Evolutionary conservation across 129 eudicot species (phyloP), one percentile per base, ranked within the genome.

Genomic region (Ambrosia artemisiifolia): DNA sequence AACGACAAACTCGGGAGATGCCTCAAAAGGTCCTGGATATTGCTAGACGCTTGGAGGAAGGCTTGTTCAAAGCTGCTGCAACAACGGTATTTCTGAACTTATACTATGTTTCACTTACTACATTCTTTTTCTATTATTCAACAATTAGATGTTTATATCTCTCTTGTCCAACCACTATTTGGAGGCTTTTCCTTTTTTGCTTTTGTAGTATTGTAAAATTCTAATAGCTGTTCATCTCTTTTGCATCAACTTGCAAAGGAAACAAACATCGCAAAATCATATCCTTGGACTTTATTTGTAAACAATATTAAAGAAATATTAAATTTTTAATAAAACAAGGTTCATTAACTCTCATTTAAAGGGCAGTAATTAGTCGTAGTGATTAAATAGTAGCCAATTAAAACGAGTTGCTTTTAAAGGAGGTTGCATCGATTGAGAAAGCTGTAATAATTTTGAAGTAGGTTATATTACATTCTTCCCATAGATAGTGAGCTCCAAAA

Each of bases 21-120:
- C 61, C 90, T 51, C 64, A 72, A 53, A 83, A 44, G 83, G 88
- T 91, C 17, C 3, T 59, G 11, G 99, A 91, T 53, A 43, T 95
- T 65, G 89, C 82, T 60, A 88, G 65, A 69, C 93, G 96, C 55
- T 81, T 95, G 76, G 99, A 95, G 69, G 97, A 90, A 62, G 89
- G 88, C 73, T 75, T 95, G 47, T 85, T 75, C 68, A 95, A 69
- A 79, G 65, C 44, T 65, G 94, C 97, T 78, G 18, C 78, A 20
- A 1, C 96, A 13, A 86, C 76, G 97, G 99, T 95, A 79, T 60
- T 35, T 17, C 36, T 5, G 28, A 24, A 24, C 28, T 11, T 36
- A 53, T 69, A 3, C 64, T 48, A 14, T 34, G 13, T 63, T 46
- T 20, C 11, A 47, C 42, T 66, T 50, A 16, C 17, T 32, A 34